Evolutionary conservation across 179 eudicot species (phyloP), one percentile per base, ranked within the genome.

Genomic region (Sideroxylon spinosum): DNA sequence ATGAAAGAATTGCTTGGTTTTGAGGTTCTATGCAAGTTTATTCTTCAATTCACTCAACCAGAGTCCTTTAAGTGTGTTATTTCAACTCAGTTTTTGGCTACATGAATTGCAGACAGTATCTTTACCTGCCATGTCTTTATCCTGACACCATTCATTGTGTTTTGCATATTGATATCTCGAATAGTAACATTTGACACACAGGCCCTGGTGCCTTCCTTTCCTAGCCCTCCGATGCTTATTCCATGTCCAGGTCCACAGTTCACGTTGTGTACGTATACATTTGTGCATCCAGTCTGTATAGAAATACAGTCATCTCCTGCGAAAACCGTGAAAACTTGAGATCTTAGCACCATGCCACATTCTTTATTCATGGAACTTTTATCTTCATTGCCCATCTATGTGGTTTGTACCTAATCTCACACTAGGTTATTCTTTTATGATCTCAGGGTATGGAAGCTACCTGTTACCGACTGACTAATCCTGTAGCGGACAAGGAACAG

Each of bases 41-140:
- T 37, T 37, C 44, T 37, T 37, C 44, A 50, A 53, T 72, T 10
- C 14, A 28, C 22, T 20, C 4, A 11, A 23, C 19, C 49, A 52
- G 23, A 23, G 7, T 25, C 65, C 5, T 52, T 65, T 49, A 61
- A 50, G 44, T 74, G 48, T 46, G 48, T 49, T 62, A 17, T 74
- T 37, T 71, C 20, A 32, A 61, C 23, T 14, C 52, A 49, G 26
- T 48, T 52, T 17, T 59, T 32, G 59, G 48, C 19, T 23, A 28
- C 56, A 73, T 17, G 37, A 67, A 29, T 6, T 65, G 78, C 69
- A 71, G 37, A 16, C 53, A 29, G 23, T 74, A 37, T 73, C 9
- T 46, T 67, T 90, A 89, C 97, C 97, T 92, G 97, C 97, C 97
- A 92, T 50, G 97, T 90, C 82, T 92, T 92, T 80, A 92, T 92